A percentile compares a stretch with the other conserved stretches of the same genome.
Conservation (phyloP, 495 filamentous ascomycete species). For the Venustampulla echinocandica region DNA sequence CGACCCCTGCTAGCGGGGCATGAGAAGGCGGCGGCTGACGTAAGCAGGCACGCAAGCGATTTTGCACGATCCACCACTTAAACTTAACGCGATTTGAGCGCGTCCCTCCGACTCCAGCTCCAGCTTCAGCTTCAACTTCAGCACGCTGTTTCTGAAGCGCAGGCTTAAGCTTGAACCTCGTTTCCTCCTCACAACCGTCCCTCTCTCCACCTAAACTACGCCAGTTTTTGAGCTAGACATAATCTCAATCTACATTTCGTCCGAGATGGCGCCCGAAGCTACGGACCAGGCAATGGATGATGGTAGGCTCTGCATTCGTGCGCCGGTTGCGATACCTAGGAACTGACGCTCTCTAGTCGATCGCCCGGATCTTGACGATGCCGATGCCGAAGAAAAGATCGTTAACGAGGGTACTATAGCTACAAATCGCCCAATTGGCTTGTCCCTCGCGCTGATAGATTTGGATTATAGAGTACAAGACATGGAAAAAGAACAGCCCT, state of each 20-base stretch:
- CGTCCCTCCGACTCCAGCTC: no score
- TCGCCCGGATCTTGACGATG: slow-evolving; percentile 18
- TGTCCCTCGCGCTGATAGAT: not conserved
- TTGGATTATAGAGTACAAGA: slow-evolving; percentile 83
- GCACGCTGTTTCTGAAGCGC: no score
- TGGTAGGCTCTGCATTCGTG: no score
- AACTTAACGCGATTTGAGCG: slow-evolving; percentile 4
- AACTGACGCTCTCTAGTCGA: slow-evolving; percentile 6
- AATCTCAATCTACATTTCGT: no score
- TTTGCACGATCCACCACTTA: not conserved
- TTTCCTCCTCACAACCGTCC: no score
- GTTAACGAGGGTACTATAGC: slow-evolving; percentile 91
- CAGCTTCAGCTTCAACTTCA: not conserved
- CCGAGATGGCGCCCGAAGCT: slow-evolving; percentile 22
- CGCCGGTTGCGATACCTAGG: not conserved
- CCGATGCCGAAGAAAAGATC: slow-evolving; percentile 55
- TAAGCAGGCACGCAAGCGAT: no score
- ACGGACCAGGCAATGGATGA: slow-evolving; percentile 23
- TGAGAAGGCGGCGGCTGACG: no score
- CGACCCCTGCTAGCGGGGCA: no score
- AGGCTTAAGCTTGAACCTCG: no score
- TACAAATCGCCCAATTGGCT: not conserved
- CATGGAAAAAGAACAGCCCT: slow-evolving; percentile 99
- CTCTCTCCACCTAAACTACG: no score
- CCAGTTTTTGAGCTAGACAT: no score